Conservation (phyloP, 2,329 filamentous ascomycete species). For the Neonectria magnoliae region DNA sequence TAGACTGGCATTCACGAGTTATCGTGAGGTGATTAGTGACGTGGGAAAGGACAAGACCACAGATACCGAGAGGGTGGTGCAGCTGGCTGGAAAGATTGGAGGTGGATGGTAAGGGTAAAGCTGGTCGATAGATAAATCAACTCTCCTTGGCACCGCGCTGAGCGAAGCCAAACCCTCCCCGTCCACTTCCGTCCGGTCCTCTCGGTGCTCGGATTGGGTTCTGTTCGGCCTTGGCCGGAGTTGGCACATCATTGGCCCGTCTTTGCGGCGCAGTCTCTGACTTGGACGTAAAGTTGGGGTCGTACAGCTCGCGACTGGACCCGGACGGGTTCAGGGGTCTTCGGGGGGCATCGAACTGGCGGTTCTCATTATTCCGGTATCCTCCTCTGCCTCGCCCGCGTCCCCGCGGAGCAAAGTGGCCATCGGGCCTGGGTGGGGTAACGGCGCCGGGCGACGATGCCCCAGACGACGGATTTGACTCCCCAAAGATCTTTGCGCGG, state of each 20-base stretch:
- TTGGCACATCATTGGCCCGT: conserved; percentile 51
- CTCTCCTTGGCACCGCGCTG: conserved; percentile 63
- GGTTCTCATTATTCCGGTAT: conserved; percentile 41
- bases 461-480: conserved; percentile 63
- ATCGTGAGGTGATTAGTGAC: conserved; percentile 92
- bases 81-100: conserved; percentile 88
- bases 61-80: conserved; percentile 84
- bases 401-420: conserved; percentile 52
- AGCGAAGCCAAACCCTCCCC: conserved; percentile 81
- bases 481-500: conserved; percentile 86
- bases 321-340: conserved; percentile 41
- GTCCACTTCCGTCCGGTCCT: conserved; percentile 80
- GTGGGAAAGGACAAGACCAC: conserved; percentile 79
- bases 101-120: conserved; percentile 80
- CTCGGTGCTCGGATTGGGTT: conserved; percentile 78
- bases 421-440: conserved; percentile 62
- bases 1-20: conserved; percentile 85
- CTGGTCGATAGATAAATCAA: conserved; percentile 46
- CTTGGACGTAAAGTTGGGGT: conserved; percentile 76
- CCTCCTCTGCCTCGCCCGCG: conserved; percentile 58
- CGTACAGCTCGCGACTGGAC: conserved; percentile 73
- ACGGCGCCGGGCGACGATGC: conserved; percentile 70
- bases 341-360: conserved; percentile 45
- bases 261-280: conserved; percentile 63
- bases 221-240: conserved; percentile 57